Evolutionary conservation across 2,329 filamentous ascomycete genomes (phyloP), one percentile per base, ranked within the genome.

Genomic region (Didymella pinodella): DNA sequence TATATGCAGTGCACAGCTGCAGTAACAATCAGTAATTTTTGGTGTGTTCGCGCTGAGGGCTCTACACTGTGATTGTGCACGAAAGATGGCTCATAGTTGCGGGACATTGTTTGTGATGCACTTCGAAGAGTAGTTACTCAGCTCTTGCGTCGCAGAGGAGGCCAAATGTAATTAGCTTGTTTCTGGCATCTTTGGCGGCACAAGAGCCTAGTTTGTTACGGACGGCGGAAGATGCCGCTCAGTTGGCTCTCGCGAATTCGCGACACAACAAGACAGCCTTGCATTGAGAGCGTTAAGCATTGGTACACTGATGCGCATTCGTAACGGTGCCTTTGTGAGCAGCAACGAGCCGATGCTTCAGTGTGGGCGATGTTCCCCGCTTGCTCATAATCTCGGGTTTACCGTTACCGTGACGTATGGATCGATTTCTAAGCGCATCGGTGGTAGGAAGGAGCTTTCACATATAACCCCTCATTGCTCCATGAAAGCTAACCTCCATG

Each of bases 391-490:
- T 28, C n/a, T 29, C 26, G 48, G 45, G 12, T 11, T 40, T 46
- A 50, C 31, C 22, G 52, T 61, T 22, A 40, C 31, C 14, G 34
- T 52, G 54, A 57, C 48, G 44, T 51, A 34, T 28, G 26, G 22
- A 51, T 45, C 20, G 59, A 64, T 64, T 62, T 55, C 56, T 63
- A 64, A 65, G 53, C 49, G 48, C 28, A n/a, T 44, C 34, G 7
- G 20, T 25, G 31, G 26, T 22, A 40, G 26, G 44, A 38, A 47
- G 31, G 48, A 49, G 44, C 54, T 58, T 38, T 40, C 40, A 28
- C 53, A 69, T 67, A 65, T 65, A 67, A 68, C 65, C 70, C 70
- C 70, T 71, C 66, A 55, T 63, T 59, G 47, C 55, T 47, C 43
- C 61, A 48, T 53, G 31, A 28, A 28, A 26, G 52, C 51, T 61